Conservation (phyloP, 1,139 yeast species). For the Candida sanyaensis region DNA sequence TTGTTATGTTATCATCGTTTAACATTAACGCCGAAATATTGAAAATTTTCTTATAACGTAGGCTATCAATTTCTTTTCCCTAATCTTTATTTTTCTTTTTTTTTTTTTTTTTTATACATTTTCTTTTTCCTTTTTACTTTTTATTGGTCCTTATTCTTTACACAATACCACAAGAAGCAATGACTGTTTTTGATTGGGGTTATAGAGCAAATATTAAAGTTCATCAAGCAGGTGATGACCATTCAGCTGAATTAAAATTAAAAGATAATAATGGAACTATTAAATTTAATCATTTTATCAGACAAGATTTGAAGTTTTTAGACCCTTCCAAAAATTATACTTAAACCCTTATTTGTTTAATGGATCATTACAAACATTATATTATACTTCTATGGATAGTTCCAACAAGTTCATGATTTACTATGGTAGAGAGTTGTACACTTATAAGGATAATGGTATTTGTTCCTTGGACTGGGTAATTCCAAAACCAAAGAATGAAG, state of each 20-base stretch:
- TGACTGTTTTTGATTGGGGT: constrained; percentile 35
- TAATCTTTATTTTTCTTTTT: background rate
- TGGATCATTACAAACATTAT: constrained; percentile 77
- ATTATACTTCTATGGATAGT: constrained; percentile 58
- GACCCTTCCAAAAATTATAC: constrained; percentile 42
- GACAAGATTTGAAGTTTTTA: constrained; percentile 24
- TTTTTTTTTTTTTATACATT: too few relatives aligned
- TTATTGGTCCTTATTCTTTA: background rate
- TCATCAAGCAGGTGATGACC: constrained; percentile 22
- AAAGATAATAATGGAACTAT: constrained; percentile 17
- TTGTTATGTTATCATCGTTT: too few relatives aligned
- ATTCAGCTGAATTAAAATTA: constrained; percentile 20
- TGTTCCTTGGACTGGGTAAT: constrained; percentile 81
- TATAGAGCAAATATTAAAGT: constrained; percentile 37
- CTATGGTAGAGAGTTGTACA: constrained; percentile 75
- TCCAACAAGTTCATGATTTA: constrained; percentile 56
- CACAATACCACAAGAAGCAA: background rate
- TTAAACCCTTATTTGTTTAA: constrained; percentile 66
- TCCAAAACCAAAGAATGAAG: constrained; percentile 44
- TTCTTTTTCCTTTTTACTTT: background rate
- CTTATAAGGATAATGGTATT: constrained; percentile 63
- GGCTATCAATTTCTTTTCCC: too few relatives aligned
- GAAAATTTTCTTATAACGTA: background rate
- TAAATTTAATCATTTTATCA: constrained; percentile 26
- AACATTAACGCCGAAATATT: too few relatives aligned